Percentiles rank a stretch among this genome's conserved stretches.
These are phyloP conservation scores for Aspergillus kassunensis DNA, from an alignment of 495 filamentous ascomycete genomes.

Conservation along the genomic window DNA sequence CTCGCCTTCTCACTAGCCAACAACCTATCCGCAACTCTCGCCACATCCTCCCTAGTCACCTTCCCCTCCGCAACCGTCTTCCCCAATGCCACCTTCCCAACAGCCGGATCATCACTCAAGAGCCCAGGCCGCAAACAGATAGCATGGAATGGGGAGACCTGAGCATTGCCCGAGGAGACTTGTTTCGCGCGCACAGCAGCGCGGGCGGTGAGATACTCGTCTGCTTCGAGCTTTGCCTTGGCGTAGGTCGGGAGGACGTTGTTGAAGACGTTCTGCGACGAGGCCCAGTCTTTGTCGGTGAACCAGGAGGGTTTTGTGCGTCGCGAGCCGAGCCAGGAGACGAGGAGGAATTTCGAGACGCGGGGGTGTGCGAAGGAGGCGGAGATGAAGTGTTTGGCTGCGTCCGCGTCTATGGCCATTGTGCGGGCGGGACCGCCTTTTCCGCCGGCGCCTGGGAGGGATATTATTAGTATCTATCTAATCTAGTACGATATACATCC, in stretches of 20 bases:
- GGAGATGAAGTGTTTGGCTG: slow-evolving; percentile 65
- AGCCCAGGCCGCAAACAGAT: slow-evolving; percentile 67
- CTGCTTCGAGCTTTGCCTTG: slow-evolving; percentile 70
- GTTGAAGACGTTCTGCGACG: slow-evolving; percentile 46
- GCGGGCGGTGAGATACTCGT: slow-evolving; percentile 64
- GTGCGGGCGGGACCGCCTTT: slow-evolving; percentile 65
- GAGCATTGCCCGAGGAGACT: slow-evolving; percentile 29
- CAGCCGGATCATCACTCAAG: slow-evolving; percentile 56
- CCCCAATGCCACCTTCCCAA: slow-evolving; percentile 61
- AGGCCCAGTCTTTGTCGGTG: slow-evolving; percentile 53
- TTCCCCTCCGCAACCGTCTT: slow-evolving; percentile 52
- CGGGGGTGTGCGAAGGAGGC: slow-evolving; percentile 54
- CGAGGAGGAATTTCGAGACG: slow-evolving; percentile 69
- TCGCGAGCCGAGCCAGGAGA: slow-evolving; percentile 64
- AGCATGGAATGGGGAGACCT: slow-evolving; percentile 47
- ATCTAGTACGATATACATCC: too few species aligned
- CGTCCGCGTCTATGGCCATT: slow-evolving; percentile 61
- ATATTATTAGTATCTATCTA: too few species aligned
- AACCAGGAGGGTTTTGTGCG: slow-evolving; percentile 62
- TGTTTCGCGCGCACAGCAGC: slow-evolving; percentile 43
- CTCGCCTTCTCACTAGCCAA: slow-evolving; percentile 57
- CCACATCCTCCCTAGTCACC: slow-evolving; percentile 66
- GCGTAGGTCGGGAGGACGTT: slow-evolving; percentile 60
- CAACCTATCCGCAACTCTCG: slow-evolving; percentile 60
- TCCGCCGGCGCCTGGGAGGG: slow-evolving; percentile 71